Conservation (phyloP, 176 grass and related monocot genomes). For the Cenchrus fungigraminus region DNA sequence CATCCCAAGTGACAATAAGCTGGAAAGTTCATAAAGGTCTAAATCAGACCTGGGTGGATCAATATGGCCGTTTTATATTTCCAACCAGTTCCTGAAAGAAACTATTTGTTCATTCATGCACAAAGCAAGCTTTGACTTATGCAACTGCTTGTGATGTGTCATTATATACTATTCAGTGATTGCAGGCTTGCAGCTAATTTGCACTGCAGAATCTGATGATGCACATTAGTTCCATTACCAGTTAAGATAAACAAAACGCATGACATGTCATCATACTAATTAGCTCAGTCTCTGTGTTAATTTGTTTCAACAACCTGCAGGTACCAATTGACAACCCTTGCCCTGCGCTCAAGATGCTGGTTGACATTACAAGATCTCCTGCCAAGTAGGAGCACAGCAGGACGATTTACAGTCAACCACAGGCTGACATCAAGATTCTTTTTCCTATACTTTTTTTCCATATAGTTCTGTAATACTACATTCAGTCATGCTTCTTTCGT, state of each 20-base stretch:
- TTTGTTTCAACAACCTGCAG: slow-evolving; percentile 48
- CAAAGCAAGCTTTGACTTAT: background rate
- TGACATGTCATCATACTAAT: background rate
- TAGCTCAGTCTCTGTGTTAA: background rate
- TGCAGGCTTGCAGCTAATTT: background rate
- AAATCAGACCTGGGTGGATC: background rate
- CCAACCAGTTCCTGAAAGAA: background rate
- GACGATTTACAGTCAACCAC: background rate
- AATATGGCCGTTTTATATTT: background rate
- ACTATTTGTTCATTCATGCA: background rate
- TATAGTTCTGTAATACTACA: background rate
- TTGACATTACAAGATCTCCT: slow-evolving; percentile 69
- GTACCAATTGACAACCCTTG: slow-evolving; percentile 95
- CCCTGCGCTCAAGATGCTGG: slow-evolving; percentile 78
- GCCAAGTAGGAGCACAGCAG: slow-evolving; percentile 33
- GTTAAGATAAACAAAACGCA: too few species aligned
- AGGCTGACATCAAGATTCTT: slow-evolving; percentile 1
- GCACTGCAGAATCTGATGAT: background rate
- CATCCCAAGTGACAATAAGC: background rate
- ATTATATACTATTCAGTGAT: background rate
- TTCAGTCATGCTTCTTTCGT: slow-evolving; percentile 1
- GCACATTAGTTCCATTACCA: too few species aligned
- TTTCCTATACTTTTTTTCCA: background rate
- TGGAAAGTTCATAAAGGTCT: background rate
- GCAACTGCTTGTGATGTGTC: background rate